These are phyloP conservation scores for Pharus latifolius DNA, from an alignment of 176 grass and related monocot genomes.

Conservation along the genomic window DNA sequence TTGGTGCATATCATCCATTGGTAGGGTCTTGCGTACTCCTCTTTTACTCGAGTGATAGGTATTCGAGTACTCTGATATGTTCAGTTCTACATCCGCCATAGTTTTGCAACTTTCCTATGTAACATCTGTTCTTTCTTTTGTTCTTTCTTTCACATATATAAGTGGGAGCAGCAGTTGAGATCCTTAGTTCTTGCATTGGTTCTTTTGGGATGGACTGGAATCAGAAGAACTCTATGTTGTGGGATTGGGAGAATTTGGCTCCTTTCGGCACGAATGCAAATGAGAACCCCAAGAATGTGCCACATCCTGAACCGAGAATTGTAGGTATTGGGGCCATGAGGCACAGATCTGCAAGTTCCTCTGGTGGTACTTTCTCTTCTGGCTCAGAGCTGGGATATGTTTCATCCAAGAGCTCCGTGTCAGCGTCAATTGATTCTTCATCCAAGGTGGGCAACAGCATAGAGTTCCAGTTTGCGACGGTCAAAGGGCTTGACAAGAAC, in stretches of 20 bases:
- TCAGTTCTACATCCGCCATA: neutral
- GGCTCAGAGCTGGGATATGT: conserved; percentile 10
- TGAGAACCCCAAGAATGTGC: neutral
- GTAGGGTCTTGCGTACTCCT: neutral
- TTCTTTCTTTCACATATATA: neutral
- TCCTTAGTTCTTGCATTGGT: neutral
- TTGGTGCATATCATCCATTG: neutral
- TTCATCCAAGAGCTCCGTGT: conserved; percentile 30
- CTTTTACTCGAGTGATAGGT: neutral
- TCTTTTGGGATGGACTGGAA: conserved; percentile 27
- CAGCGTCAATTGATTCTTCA: conserved; percentile 11
- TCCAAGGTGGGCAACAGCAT: neutral
- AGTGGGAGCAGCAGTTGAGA: neutral
- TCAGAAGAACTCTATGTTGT: conserved; percentile 14
- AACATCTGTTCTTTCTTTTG: neutral
- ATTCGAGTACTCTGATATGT: neutral
- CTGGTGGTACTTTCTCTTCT: conserved; percentile 17
- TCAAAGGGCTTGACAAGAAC: neutral
- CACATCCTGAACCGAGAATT: neutral
- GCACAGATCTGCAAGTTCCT: conserved; percentile 2
- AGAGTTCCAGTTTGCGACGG: conserved; percentile 14
- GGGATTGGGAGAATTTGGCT: conserved; percentile 11
- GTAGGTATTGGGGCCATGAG: neutral
- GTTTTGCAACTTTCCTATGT: neutral
- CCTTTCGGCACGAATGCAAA: neutral